phyloP scores from a whole-genome alignment of 345 rosid species.

The Eucalyptus globulus region DNA sequence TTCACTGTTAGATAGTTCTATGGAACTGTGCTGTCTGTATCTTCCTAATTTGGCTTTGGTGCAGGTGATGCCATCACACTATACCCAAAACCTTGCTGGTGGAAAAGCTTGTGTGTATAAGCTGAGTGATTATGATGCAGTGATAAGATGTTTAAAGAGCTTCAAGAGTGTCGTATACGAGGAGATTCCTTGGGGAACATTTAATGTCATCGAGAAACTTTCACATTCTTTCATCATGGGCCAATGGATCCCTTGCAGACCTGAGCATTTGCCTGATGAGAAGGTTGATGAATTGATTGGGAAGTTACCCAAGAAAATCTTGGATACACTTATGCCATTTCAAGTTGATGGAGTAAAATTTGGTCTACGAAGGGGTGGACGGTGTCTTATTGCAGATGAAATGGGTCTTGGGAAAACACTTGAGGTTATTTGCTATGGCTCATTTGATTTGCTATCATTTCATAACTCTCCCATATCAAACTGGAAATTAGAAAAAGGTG shows the following conservation, averaged over 20 bases:
- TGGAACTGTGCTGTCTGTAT: neutral
- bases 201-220: slow-evolving; percentile 60
- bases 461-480: neutral
- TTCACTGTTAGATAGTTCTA: neutral
- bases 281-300: slow-evolving; percentile 44
- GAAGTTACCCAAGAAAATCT: slow-evolving; percentile 49
- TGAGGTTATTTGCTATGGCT: slow-evolving; percentile 31
- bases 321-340: slow-evolving; percentile 66
- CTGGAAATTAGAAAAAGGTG: neutral
- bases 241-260: slow-evolving; percentile 69
- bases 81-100: slow-evolving; percentile 65
- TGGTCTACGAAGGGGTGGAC: slow-evolving; percentile 80
- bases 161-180: slow-evolving; percentile 40
- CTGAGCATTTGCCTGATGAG: slow-evolving; percentile 63
- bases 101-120: slow-evolving; percentile 76
- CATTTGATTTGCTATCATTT: neutral
- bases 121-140: slow-evolving; percentile 51
- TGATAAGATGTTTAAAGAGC: slow-evolving; percentile 50
- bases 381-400: slow-evolving; percentile 95
- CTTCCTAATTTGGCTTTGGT: neutral
- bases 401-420: slow-evolving; percentile 98
- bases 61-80: slow-evolving; percentile 62
- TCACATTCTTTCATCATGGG: slow-evolving; percentile 36
- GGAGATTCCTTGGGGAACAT: slow-evolving; percentile 72
- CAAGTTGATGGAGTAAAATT: slow-evolving; percentile 80